Evolutionary conservation across 176 grass and related monocot species (phyloP), one percentile per base, ranked within the genome.

Genomic region (Oryza australiensis): DNA sequence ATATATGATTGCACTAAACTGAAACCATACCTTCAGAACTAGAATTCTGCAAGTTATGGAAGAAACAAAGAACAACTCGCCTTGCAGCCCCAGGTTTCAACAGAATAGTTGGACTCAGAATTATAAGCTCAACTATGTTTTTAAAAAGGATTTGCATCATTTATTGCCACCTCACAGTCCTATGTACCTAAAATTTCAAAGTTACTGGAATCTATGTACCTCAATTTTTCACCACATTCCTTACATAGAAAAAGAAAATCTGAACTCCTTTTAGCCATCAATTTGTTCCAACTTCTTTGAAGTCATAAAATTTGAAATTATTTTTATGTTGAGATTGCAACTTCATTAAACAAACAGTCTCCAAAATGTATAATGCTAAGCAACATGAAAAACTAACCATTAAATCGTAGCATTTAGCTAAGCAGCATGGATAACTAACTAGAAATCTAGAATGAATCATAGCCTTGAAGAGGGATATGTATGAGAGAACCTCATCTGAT

Each of bases 401-500:
- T 51, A 35, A 45, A 82, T 15, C 37, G 5, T 18, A 7, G 27
- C 76, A 72, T 65, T 77, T 84, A 72, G 23, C 51, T 22, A 51
- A 67, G 45, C 13, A 79, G 14, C 30, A 81, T 24, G 73, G 62
- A 74, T 35, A 72, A 84, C 68, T 84, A 67, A 53, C 3, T 70
- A 40, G 15, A 81, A 81, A 40, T 24, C 15, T 55, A 22, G 20
- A 59, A 33, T 35, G 51, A 46, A 82, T 16, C 26, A 32, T 12
- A 7, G 34, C 76, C 76, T 55, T 77, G 77, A 75, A 45, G 45
- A 82, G 66, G 68, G 59, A 73, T 48, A 68, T 40, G 48, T 59
- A 78, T 57, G 57, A 73, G 42, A 57, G 29, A 42, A 98, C 96
- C 96, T 98, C 96, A 98, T 98, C 90, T 91, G 90, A 76, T 98